Evolutionary conservation across 495 filamentous ascomycete genomes (phyloP).

Genomic region (Bryoglossum gracile): DNA sequence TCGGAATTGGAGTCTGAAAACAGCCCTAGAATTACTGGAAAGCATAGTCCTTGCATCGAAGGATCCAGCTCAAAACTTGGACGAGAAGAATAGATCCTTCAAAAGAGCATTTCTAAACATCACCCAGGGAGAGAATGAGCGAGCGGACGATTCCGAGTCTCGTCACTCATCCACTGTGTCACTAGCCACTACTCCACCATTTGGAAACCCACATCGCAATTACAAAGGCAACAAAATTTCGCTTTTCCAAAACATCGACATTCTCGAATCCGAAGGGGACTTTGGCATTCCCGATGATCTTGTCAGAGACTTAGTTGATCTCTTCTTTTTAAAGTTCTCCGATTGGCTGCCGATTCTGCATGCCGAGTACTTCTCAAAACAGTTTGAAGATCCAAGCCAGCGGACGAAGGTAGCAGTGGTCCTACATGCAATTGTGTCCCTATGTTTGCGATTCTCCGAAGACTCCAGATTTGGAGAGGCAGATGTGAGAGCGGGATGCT

Average conservation of each 20-base stretch:
- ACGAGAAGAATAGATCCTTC: no score
- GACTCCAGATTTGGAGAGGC: conserved; percentile 4
- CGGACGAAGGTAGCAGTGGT: conserved; percentile 15
- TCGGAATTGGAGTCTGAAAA: no score
- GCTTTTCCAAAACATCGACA: no score
- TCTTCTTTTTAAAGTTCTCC: conserved; percentile 23
- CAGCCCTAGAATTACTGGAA: no score
- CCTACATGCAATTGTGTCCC: conserved; percentile 29
- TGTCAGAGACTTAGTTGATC: conserved; percentile 21
- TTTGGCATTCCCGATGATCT: conserved; percentile 19
- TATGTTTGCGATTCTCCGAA: conserved; percentile 23
- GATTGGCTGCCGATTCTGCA: conserved; percentile 36
- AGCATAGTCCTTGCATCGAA: no score
- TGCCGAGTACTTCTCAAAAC: conserved; percentile 21
- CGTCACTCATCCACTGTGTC: conserved; percentile 11
- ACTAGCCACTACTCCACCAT: background rate
- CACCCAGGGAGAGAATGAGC: no score
- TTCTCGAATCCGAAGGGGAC: no score
- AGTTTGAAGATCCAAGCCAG: conserved; percentile 13
- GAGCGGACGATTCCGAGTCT: no score
- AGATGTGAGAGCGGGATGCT: conserved; percentile 21
- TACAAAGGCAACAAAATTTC: no score
- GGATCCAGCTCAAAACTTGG: no score
- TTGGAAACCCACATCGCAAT: no score
- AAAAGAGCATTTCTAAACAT: no score